phyloP scores from a whole-genome alignment of 2,329 filamentous ascomycete genomes.

The Alternaria triticina region DNA sequence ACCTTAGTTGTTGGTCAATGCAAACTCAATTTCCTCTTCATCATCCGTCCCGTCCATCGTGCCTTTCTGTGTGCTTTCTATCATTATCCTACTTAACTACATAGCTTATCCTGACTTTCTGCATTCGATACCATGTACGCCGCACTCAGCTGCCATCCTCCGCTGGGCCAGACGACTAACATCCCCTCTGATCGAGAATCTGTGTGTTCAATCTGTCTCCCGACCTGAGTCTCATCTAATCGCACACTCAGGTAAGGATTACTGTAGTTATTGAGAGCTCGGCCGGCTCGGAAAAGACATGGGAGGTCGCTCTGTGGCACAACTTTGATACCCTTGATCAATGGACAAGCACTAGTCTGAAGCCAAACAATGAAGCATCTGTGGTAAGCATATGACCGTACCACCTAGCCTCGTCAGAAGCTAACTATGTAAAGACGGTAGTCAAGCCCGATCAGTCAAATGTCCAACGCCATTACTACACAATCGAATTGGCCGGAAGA shows the following conservation, averaged over 20 bases:
- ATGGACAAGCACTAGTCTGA: constrained; percentile 66
- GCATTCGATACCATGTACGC: constrained; percentile 53
- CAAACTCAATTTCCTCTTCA: background rate
- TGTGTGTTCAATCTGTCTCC: constrained; percentile 33
- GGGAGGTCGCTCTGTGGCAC: constrained; percentile 80
- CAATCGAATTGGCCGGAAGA: constrained; percentile 53
- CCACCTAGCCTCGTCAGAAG: background rate
- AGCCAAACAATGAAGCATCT: constrained; percentile 43
- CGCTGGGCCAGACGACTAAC: constrained; percentile 76
- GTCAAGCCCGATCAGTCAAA: constrained; percentile 19
- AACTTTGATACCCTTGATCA: constrained; percentile 62
- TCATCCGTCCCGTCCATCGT: background rate
- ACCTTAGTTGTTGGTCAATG: constrained; percentile 8
- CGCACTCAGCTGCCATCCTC: constrained; percentile 68
- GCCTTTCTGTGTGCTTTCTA: background rate
- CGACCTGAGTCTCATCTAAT: constrained; percentile 18
- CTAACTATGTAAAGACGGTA: constrained; percentile 31
- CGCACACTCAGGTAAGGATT: constrained; percentile 59
- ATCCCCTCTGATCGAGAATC: constrained; percentile 53
- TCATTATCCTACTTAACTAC: constrained; percentile 1
- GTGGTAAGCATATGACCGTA: constrained; percentile 23
- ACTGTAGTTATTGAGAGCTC: constrained; percentile 74
- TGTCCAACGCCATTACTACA: constrained; percentile 60
- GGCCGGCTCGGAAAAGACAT: constrained; percentile 60
- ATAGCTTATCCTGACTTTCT: background rate